These are phyloP conservation scores for Davidsoniella australis DNA, from an alignment of 2,329 filamentous ascomycete species.

Conservation along the genomic window DNA sequence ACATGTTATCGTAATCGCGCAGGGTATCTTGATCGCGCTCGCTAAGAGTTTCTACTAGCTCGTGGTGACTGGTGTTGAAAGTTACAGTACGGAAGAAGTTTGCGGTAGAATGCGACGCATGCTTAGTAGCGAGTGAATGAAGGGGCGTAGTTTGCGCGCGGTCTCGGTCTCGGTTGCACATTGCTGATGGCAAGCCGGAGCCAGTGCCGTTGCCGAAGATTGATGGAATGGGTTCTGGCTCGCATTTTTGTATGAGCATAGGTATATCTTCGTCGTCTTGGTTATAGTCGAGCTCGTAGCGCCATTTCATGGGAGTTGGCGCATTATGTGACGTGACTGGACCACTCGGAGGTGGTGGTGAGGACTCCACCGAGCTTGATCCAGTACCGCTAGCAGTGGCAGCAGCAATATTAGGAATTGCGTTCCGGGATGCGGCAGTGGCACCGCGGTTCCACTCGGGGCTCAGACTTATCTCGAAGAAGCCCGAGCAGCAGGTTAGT, in stretches of 20 bases:
- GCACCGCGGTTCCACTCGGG: conserved; percentile 50
- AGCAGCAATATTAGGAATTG: background rate
- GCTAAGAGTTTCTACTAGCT: conserved; percentile 26
- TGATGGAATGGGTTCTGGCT: conserved; percentile 15
- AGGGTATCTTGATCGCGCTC: conserved; percentile 57
- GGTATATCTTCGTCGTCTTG: conserved; percentile 59
- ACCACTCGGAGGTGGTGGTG: background rate
- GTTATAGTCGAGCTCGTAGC: conserved; percentile 73
- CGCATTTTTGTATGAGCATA: conserved; percentile 70
- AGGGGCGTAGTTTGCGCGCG: background rate
- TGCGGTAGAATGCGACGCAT: conserved; percentile 18
- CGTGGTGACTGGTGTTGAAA: conserved; percentile 27
- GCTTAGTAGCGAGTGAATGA: conserved; percentile 9
- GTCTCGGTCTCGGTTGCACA: background rate
- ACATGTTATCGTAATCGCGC: conserved; percentile 88
- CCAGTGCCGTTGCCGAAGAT: conserved; percentile 27
- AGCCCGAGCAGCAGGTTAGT: conserved; percentile 75
- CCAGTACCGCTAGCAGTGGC: background rate
- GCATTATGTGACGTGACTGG: too few relatives aligned
- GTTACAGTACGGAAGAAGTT: conserved; percentile 79
- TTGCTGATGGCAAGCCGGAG: background rate
- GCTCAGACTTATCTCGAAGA: conserved; percentile 76
- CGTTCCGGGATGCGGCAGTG: conserved; percentile 15
- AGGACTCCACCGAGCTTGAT: background rate
- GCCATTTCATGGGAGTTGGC: conserved; percentile 38